Base-by-base conservation (phyloP, 805 yeast genomes). In the Debaryomyces hansenii region DNA sequence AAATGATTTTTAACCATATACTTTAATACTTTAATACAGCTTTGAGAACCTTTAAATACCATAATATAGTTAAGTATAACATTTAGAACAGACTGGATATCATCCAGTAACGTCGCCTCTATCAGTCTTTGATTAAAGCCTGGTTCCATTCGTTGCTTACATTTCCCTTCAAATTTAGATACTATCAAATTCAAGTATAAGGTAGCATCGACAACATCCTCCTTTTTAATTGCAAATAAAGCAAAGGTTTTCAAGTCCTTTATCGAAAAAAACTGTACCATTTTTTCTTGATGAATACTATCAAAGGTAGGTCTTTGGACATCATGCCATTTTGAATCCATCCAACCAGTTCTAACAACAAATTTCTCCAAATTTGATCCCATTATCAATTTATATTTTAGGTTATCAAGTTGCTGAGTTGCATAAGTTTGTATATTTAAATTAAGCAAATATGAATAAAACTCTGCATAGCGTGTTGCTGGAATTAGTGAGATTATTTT, bases 301-400 rank as follows among this genome's bases (percentile, higher is more conserved):
- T 46, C 32, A 18, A 59, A 57, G 1, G 50, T 42, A 5, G 52
- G 47, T 35, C 48, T 51, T 20, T 61, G 54, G 0, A 64, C 56
- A 46, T 69, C 61, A 46, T 71, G 74, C 74, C 74, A 70, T 42
- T 63, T 63, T 4, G 74, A 62, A 29, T 61, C 52, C 5, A 66
- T 40, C 42, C 61, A 53, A 1, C 77, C 77, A 2, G 77, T 69
- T 39, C 74, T 52, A 7, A 60, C 62, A 4, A 69, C 59, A 44
- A 62, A 64, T 38, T 58, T 58, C 3, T 70, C 75, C 12, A 64
- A 33, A 28, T 61, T 57, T 1, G 66, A 53, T 5, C 77, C 74
- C 5, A 44, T 47, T 18, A 56, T 43, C 16, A 72, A 57, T 6
- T 53, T 47, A 18, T 51, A 45, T 37, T 63, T 65, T 28, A 72